Evolutionary conservation across 306 rosid species (phyloP).

Genomic region (Arachis hypogaea): DNA sequence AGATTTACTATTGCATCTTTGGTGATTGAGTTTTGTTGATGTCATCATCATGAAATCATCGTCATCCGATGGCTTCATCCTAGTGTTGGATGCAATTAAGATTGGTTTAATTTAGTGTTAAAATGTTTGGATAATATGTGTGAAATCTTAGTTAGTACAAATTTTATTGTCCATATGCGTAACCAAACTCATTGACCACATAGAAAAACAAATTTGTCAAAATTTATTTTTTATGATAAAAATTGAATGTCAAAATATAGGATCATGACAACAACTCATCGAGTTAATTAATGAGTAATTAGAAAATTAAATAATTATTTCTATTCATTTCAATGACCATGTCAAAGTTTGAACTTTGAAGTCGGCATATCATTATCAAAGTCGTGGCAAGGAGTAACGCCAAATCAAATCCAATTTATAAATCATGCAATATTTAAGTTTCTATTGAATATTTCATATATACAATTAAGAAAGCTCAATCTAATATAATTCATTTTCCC

Average conservation of each 20-base stretch:
- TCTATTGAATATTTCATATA: neutral
- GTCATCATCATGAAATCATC: neutral
- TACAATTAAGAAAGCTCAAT: no score
- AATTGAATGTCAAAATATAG: neutral
- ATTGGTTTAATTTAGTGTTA: no score
- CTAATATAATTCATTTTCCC: no score
- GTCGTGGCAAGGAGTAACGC: neutral
- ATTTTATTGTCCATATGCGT: no score
- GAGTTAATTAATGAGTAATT: no score
- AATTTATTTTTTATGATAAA: no score
- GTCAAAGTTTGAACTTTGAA: neutral
- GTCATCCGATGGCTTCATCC: neutral
- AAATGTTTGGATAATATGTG: no score
- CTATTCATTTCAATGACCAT: neutral
- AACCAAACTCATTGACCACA: no score
- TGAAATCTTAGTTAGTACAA: no score
- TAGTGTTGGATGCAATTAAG: neutral
- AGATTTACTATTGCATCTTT: conserved; percentile 1
- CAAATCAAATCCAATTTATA: neutral
- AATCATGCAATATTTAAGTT: neutral
- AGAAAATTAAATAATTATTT: no score
- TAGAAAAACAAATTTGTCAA: neutral
- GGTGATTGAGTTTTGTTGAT: neutral
- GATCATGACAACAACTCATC: no score
- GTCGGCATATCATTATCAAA: neutral